These are phyloP conservation scores for Aspergillus japonicus DNA, from an alignment of 2,329 filamentous ascomycete genomes.

Conservation along the genomic window DNA sequence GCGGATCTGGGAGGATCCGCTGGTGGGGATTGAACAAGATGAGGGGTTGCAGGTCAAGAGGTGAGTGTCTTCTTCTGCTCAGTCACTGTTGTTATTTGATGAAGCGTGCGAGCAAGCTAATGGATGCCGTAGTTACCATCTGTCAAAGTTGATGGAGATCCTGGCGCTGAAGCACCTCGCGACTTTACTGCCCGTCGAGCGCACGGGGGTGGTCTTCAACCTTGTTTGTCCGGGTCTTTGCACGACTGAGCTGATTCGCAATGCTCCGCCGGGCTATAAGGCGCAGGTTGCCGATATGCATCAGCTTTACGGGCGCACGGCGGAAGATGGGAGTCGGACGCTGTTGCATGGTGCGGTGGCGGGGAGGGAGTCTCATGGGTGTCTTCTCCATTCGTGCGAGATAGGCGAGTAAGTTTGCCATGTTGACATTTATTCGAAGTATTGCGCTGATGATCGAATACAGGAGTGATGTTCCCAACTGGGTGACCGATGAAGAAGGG, in stretches of 20 bases:
- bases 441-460: neutral
- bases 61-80: neutral
- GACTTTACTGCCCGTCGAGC: slow-evolving; percentile 18
- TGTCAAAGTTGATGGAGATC: slow-evolving; percentile 38
- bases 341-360: slow-evolving; percentile 29
- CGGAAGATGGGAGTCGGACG: slow-evolving; percentile 33
- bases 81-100: too few species aligned
- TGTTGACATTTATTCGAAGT: too few species aligned
- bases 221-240: slow-evolving; percentile 33
- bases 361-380: slow-evolving; percentile 29
- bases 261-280: slow-evolving; percentile 21
- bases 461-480: slow-evolving; percentile 8
- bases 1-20: slow-evolving; percentile 21
- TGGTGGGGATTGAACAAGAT: slow-evolving; percentile 18
- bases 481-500: slow-evolving; percentile 6
- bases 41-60: slow-evolving; percentile 15
- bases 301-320: slow-evolving; percentile 22
- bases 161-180: slow-evolving; percentile 32
- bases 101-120: neutral
- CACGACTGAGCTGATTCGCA: slow-evolving; percentile 24
- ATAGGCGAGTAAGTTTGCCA: neutral
- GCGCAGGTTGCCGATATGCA: slow-evolving; percentile 23
- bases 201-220: slow-evolving; percentile 33
- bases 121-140: slow-evolving; percentile 9
- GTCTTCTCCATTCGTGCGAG: slow-evolving; percentile 7